A percentile compares a stretch with the other conserved stretches of the same genome.
Evolutionary conservation across 352 stramenopile species (phyloP).

Genomic region (Phytopythium kandeliae): DNA sequence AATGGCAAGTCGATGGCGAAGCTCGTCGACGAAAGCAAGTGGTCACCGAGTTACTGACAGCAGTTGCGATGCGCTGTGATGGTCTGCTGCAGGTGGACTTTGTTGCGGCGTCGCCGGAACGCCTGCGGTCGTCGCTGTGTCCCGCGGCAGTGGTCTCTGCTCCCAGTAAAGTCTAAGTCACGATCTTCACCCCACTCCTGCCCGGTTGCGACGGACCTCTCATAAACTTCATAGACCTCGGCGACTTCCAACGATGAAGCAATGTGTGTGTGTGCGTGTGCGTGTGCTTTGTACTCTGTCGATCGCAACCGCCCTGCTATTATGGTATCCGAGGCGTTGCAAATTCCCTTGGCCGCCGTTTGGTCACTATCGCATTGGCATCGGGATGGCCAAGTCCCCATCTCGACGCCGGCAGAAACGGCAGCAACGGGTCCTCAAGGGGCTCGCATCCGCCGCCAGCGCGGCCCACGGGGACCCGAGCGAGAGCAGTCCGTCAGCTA

Average conservation of each 20-base stretch:
- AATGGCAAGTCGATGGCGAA: conserved; percentile 50
- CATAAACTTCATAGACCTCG: conserved; percentile 3
- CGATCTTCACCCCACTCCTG: neutral
- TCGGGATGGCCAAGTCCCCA: conserved; percentile 2
- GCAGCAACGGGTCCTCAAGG: neutral
- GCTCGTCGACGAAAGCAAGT: too few relatives aligned
- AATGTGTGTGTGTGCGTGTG: neutral
- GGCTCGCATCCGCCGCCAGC: neutral
- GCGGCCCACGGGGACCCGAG: neutral
- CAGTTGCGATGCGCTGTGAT: too few relatives aligned
- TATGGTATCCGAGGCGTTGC: neutral
- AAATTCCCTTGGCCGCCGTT: neutral
- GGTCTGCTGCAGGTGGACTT: conserved; percentile 65
- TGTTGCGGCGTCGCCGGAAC: conserved; percentile 41
- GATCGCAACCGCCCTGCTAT: neutral
- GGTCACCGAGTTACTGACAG: too few relatives aligned
- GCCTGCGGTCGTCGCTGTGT: conserved; percentile 63
- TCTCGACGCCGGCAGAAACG: neutral
- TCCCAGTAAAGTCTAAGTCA: conserved; percentile 1
- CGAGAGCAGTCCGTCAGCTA: neutral
- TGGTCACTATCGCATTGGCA: neutral
- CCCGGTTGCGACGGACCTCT: too few relatives aligned
- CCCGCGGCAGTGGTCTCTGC: conserved; percentile 22
- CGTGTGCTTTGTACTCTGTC: neutral
- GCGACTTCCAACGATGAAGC: too few relatives aligned